These are phyloP conservation scores for Phoenix roebelenii DNA, from an alignment of 176 grass and related monocot genomes.

Conservation along the genomic window DNA sequence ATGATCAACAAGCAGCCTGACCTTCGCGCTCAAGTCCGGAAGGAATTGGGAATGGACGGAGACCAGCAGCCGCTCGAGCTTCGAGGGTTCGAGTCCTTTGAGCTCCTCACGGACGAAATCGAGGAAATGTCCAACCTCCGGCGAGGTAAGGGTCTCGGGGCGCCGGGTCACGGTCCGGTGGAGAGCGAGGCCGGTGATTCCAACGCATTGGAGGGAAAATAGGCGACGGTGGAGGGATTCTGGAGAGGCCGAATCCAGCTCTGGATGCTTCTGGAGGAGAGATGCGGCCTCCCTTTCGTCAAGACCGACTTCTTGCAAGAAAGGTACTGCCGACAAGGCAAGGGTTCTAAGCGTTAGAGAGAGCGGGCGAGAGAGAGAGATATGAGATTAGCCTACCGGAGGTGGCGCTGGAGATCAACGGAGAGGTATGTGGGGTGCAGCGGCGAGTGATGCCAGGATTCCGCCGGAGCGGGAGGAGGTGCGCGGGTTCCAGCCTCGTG, in stretches of 20 bases:
- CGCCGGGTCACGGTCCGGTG: slow-evolving; percentile 5
- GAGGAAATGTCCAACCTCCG: slow-evolving; percentile 14
- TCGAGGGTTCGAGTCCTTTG: slow-evolving; percentile 4
- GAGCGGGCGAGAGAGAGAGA: neutral
- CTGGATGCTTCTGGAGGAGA: neutral
- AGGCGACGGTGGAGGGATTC: slow-evolving; percentile 7
- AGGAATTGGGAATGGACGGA: neutral
- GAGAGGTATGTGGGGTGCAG: too few relatives aligned
- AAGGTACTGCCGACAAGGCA: neutral
- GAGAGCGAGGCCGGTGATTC: neutral
- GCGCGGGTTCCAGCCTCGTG: too few relatives aligned
- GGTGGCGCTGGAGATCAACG: too few relatives aligned
- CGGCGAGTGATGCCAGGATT: too few relatives aligned
- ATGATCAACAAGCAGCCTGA: slow-evolving; percentile 6
- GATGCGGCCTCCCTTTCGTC: slow-evolving; percentile 10
- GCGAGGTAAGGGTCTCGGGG: slow-evolving; percentile 7
- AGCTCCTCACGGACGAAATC: slow-evolving; percentile 1
- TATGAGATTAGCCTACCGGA: too few relatives aligned
- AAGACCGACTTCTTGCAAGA: slow-evolving; percentile 6
- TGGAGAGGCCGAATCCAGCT: slow-evolving; percentile 1
- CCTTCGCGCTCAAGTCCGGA: neutral
- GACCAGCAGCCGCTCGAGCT: slow-evolving; percentile 10
- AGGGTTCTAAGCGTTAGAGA: neutral
- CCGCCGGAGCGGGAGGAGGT: too few relatives aligned
- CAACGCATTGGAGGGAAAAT: neutral